phyloP scores from a whole-genome alignment of 192 early-diverging fungal genomes.

The Linnemannia zychae region DNA sequence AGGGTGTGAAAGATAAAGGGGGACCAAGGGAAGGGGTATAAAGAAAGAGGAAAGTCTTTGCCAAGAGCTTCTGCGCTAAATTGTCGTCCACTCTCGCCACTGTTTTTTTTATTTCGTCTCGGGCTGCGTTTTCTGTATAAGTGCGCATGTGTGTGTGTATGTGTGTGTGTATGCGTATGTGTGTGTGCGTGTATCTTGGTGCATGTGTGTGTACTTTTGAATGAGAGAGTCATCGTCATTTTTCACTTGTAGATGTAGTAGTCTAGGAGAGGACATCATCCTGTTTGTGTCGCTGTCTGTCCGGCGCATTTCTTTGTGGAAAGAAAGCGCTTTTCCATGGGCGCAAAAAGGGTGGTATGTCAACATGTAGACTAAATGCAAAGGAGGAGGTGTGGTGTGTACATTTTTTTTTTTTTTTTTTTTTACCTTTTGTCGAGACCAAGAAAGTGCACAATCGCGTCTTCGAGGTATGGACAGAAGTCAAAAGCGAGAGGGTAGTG shows the following conservation, averaged over 20 bases:
- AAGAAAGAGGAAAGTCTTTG: background rate
- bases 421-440: slow-evolving; percentile 12
- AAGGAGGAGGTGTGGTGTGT: background rate
- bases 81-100: background rate
- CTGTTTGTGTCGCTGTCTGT: slow-evolving; percentile 7
- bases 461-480: background rate
- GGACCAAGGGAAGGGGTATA: background rate
- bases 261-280: background rate
- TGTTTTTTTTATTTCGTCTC: background rate
- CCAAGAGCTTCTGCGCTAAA: background rate
- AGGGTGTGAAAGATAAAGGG: background rate
- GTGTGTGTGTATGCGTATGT: background rate
- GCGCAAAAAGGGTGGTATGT: background rate
- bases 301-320: slow-evolving; percentile 5
- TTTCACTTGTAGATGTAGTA: background rate
- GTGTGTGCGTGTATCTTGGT: background rate
- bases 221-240: background rate
- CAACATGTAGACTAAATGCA: background rate
- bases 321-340: slow-evolving; percentile 9
- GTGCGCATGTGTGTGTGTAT: background rate
- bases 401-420: background rate
- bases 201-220: background rate
- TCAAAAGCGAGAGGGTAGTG: background rate
- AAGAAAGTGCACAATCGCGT: background rate
- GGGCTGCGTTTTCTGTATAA: background rate